Conservation (phyloP, 1,139 yeast species). For the Yamadazyma trypodendri region DNA sequence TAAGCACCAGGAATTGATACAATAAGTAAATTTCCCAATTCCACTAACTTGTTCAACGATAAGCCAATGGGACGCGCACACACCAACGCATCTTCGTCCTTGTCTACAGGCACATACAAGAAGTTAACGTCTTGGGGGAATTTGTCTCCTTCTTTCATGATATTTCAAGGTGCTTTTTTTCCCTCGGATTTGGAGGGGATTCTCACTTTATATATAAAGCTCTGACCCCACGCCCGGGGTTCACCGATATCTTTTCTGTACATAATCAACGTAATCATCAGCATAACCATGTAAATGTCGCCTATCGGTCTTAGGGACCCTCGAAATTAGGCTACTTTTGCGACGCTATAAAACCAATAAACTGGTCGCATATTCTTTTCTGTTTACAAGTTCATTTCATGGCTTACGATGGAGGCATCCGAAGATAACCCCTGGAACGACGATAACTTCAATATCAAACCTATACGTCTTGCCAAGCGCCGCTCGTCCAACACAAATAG, state of each 20-base stretch:
- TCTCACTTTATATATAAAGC: neutral
- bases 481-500: slow-evolving; percentile 15
- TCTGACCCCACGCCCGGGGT: neutral
- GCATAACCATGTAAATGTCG: too few species aligned
- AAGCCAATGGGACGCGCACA: slow-evolving; percentile 43
- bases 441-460: slow-evolving; percentile 21
- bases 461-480: slow-evolving; percentile 34
- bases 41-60: slow-evolving; percentile 20
- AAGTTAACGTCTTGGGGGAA: slow-evolving; percentile 56
- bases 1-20: slow-evolving; percentile 91
- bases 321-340: too few species aligned
- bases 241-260: too few species aligned
- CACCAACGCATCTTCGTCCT: slow-evolving; percentile 41
- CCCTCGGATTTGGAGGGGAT: too few species aligned
- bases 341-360: too few species aligned
- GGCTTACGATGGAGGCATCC: slow-evolving; percentile 2
- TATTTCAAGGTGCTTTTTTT: too few species aligned
- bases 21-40: slow-evolving; percentile 50
- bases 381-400: too few species aligned
- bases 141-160: slow-evolving; percentile 24
- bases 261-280: too few species aligned
- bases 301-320: too few species aligned
- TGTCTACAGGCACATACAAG: slow-evolving; percentile 53
- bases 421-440: slow-evolving; percentile 18
- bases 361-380: too few species aligned